A percentile compares a stretch with the other conserved stretches of the same genome.
Conservation (phyloP, 2,329 filamentous ascomycete genomes). For the Thelonectria rubi region DNA sequence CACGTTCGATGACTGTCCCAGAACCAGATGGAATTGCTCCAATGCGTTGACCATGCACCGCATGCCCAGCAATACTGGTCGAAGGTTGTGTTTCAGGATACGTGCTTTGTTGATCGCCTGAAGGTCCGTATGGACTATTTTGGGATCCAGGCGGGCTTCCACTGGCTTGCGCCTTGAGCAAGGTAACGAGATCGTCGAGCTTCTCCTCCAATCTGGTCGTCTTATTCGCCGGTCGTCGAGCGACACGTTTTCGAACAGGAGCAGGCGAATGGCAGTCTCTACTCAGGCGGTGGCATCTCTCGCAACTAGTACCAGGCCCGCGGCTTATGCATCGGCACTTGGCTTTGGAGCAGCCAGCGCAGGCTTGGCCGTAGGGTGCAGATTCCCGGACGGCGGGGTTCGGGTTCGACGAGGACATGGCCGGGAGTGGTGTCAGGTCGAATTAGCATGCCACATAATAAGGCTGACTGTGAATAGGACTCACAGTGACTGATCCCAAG, state of each 20-base stretch:
- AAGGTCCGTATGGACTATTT: neutral
- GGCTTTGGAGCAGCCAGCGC: constrained; percentile 52
- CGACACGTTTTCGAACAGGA: constrained; percentile 44
- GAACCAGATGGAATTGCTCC: neutral
- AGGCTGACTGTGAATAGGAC: neutral
- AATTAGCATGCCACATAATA: neutral
- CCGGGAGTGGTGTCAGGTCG: neutral
- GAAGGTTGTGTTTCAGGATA: neutral
- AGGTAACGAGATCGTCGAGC: constrained; percentile 39
- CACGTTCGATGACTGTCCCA: neutral
- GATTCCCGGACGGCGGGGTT: constrained; percentile 30
- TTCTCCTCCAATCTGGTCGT: constrained; percentile 41
- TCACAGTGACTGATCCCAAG: neutral
- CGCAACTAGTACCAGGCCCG: constrained; percentile 41
- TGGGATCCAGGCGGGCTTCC: neutral
- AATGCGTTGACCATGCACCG: neutral
- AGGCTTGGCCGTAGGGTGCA: constrained; percentile 53
- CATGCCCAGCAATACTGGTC: neutral
- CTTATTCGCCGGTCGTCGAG: constrained; percentile 32
- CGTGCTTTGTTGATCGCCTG: neutral
- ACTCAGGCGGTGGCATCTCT: constrained; percentile 52
- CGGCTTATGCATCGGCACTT: constrained; percentile 55
- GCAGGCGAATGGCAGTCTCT: constrained; percentile 51
- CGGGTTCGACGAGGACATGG: constrained; percentile 14
- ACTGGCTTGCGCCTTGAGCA: constrained; percentile 40